Base-by-base conservation (phyloP, 2,329 filamentous ascomycete species). In the Xylaria digitata region DNA sequence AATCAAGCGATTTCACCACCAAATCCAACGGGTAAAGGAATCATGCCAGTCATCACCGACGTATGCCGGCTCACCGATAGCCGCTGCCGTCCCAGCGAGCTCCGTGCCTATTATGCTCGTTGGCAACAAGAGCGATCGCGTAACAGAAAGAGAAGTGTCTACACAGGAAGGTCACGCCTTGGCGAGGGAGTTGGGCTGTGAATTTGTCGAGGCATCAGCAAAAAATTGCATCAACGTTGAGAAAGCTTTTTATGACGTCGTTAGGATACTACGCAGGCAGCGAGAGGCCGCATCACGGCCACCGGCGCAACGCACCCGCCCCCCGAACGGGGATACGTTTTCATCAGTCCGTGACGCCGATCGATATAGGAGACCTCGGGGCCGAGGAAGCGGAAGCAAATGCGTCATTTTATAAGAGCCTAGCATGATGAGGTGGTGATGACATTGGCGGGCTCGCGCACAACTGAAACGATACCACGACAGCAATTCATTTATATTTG, bases 221-320 rank as follows among this genome's bases (percentile, higher is more conserved):
- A 97, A 97, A 84, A 97, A 97, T 79, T 97, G 94, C 82, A 94
- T 97, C 84, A 97, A 98, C 76, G 95, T 97, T 61, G 96, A 97
- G 80, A 98, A 97, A 85, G 95, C 94, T 37, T 98, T 99, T 78
- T 98, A 97, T 81, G 96, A 99, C 77, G 96, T 99, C 7, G 96
- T 98, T 61, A 86, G 96, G 73, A 92, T 96, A 79, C 84, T 99
- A 71, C 90, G 96, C 73, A 89, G 92, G 74, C 94, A 97, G 81
- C 87, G 93, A 75, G 90, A 93, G 74, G 82, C 84, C 65, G 80
- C 82, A 11, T 75, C 82, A 55, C 80, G 82, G 13, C 75, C 76
- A 34, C 80, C 65, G 71, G 69, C 66, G 48, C 70, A 49, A 66
- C 69, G 59, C 67, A 68, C 54, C 56, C 72, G 61, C 71, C 71